Conservation (phyloP, 2,329 filamentous ascomycete genomes). For the Xylariaceae sp. region DNA sequence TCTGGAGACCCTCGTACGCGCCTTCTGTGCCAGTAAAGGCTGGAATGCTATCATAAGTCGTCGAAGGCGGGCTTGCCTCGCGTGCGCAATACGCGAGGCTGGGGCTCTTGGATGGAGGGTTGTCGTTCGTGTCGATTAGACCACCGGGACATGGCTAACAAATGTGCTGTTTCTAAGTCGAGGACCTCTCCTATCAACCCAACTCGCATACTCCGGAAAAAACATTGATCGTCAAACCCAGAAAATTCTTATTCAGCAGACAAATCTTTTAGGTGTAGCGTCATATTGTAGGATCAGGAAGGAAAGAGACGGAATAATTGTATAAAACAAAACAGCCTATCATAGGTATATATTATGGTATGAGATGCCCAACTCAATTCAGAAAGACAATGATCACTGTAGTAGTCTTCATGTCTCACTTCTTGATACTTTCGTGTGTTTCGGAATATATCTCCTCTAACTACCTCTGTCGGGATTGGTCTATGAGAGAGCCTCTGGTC, state of each 20-base stretch:
- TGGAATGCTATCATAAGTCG: slow-evolving; percentile 70
- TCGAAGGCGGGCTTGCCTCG: slow-evolving; percentile 63
- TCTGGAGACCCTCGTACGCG: slow-evolving; percentile 66
- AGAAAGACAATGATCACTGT: slow-evolving; percentile 6
- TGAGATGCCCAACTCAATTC: slow-evolving; percentile 20
- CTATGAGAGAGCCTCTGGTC: not conserved
- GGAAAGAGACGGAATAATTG: not conserved
- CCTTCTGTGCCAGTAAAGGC: slow-evolving; percentile 68
- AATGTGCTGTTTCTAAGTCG: not conserved
- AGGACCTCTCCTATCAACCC: not conserved
- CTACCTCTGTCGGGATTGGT: no score
- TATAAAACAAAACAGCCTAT: slow-evolving; percentile 10
- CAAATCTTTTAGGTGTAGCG: not conserved
- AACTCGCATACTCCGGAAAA: not conserved
- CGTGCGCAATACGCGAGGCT: slow-evolving; percentile 71
- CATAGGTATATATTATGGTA: slow-evolving; percentile 14
- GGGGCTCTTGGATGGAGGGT: slow-evolving; percentile 66
- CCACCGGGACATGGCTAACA: not conserved
- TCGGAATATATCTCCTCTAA: not conserved
- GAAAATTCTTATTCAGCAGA: slow-evolving; percentile 10
- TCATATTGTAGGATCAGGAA: not conserved
- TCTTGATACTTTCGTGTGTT: not conserved
- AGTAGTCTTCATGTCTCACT: not conserved
- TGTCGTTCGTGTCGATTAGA: slow-evolving; percentile 55
- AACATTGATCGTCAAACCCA: not conserved